These are phyloP conservation scores for Lactarius indigo DNA, from an alignment of 768 basidiomycete species.

Conservation along the genomic window DNA sequence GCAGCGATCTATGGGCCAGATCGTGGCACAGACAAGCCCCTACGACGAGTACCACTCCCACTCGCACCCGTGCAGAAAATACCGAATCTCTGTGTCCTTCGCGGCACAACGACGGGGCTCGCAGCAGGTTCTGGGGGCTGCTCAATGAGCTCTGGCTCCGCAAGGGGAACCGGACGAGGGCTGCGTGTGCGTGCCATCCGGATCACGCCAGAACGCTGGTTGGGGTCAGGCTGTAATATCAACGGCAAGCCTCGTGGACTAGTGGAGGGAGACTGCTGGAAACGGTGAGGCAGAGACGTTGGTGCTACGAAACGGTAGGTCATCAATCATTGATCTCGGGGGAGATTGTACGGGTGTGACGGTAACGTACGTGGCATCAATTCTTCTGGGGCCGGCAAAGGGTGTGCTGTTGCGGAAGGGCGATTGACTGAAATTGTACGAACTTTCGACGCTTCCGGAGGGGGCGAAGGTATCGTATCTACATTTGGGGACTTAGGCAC, in stretches of 20 bases:
- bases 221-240: slow-evolving; percentile 12
- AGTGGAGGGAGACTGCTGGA: slow-evolving; percentile 20
- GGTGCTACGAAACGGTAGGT: slow-evolving; percentile 19
- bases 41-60: neutral
- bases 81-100: slow-evolving; percentile 23
- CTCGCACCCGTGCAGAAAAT: slow-evolving; percentile 22
- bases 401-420: neutral
- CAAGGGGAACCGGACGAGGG: slow-evolving; percentile 10
- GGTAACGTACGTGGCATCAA: slow-evolving; percentile 26
- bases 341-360: neutral
- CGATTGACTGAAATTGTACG: neutral
- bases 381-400: slow-evolving; percentile 12
- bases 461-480: neutral
- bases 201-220: slow-evolving; percentile 8
- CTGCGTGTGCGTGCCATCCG: slow-evolving; percentile 24
- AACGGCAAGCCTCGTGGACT: slow-evolving; percentile 20
- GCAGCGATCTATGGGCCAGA: slow-evolving; percentile 6
- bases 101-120: neutral
- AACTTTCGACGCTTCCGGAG: neutral
- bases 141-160: neutral
- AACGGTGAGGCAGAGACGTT: slow-evolving; percentile 22
- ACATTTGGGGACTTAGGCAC: slow-evolving; percentile 1
- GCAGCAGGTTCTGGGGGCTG: neutral
- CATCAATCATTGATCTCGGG: slow-evolving; percentile 6
- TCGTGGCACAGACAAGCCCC: slow-evolving; percentile 8